phyloP scores from a whole-genome alignment of 2,329 filamentous ascomycete genomes.

The Alternaria conjuncta region DNA sequence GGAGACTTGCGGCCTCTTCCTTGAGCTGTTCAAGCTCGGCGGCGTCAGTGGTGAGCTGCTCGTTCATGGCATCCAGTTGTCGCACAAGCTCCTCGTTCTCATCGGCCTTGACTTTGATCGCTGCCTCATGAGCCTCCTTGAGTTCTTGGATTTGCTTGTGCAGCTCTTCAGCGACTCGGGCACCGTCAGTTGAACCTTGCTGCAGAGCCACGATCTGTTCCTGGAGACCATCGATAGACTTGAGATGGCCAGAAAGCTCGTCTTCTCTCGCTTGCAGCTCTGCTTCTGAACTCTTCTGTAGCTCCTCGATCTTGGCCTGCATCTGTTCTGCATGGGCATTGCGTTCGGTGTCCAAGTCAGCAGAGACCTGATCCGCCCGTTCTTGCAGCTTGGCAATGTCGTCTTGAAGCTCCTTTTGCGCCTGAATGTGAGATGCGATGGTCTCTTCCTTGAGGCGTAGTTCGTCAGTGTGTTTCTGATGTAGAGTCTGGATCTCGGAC shows the following conservation, averaged over 20 bases:
- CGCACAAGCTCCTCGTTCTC: constrained; percentile 43
- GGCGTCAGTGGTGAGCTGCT: constrained; percentile 41
- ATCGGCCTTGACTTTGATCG: constrained; percentile 36
- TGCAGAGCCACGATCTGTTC: constrained; percentile 41
- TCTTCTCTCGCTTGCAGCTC: constrained; percentile 35
- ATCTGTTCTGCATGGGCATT: constrained; percentile 32
- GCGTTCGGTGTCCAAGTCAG: constrained; percentile 40
- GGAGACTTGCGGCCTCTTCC: constrained; percentile 36
- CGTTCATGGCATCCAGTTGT: constrained; percentile 44
- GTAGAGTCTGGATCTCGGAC: constrained; percentile 33
- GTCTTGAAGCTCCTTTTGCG: constrained; percentile 32
- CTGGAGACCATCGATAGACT: constrained; percentile 42
- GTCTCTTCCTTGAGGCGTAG: constrained; percentile 39
- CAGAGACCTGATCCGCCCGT: constrained; percentile 35
- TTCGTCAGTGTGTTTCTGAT: constrained; percentile 44
- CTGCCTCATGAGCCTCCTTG: constrained; percentile 38
- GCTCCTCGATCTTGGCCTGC: constrained; percentile 35
- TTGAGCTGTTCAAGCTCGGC: constrained; percentile 35
- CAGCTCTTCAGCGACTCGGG: constrained; percentile 38
- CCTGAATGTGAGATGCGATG: constrained; percentile 33
- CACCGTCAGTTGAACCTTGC: constrained; percentile 44
- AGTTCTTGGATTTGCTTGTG: constrained; percentile 41
- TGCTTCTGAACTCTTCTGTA: constrained; percentile 33
- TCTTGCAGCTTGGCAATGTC: constrained; percentile 37
- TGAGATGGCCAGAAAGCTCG: constrained; percentile 38